A percentile compares a stretch with the other conserved stretches of the same genome.
phyloP scores from a whole-genome alignment of 495 filamentous ascomycete genomes.

The Talaromyces borbonicus region DNA sequence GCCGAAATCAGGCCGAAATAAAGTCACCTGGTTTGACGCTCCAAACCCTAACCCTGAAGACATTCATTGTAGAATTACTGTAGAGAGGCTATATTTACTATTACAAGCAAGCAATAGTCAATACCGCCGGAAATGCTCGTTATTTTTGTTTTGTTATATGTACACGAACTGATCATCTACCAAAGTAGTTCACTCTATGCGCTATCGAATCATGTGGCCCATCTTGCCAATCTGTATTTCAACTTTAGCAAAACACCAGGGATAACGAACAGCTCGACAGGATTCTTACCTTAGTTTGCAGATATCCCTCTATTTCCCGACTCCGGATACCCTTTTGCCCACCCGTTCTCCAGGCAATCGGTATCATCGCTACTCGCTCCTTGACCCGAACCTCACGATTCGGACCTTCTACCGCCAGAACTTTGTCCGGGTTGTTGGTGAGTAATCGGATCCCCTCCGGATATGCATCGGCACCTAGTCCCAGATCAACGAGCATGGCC shows the following conservation, averaged over 20 bases:
- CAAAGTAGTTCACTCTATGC: constrained; percentile 1
- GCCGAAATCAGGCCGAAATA: background rate
- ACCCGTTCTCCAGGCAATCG: constrained; percentile 81
- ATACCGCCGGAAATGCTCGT: too few species aligned
- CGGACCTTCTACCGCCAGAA: constrained; percentile 86
- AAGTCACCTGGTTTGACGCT: too few species aligned
- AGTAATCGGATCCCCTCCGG: constrained; percentile 67
- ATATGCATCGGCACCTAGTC: constrained; percentile 45
- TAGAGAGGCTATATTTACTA: too few species aligned
- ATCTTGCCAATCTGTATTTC: constrained; percentile 56
- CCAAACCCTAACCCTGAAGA: too few species aligned
- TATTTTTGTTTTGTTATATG: too few species aligned
- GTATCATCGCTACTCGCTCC: constrained; percentile 90
- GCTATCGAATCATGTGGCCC: constrained; percentile 54
- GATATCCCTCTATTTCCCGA: constrained; percentile 83
- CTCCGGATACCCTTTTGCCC: constrained; percentile 73
- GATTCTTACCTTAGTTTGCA: constrained; percentile 88
- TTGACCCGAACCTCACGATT: constrained; percentile 78
- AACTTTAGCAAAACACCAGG: constrained; percentile 6
- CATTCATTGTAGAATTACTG: too few species aligned
- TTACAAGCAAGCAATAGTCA: too few species aligned
- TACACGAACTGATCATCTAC: background rate
- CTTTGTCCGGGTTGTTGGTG: constrained; percentile 98
- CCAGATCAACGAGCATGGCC: constrained; percentile 83
- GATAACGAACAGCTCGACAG: background rate